A percentile compares a stretch with the other conserved stretches of the same genome.
phyloP scores from a whole-genome alignment of 352 stramenopile genomes.

The Blastocystis sp. region DNA sequence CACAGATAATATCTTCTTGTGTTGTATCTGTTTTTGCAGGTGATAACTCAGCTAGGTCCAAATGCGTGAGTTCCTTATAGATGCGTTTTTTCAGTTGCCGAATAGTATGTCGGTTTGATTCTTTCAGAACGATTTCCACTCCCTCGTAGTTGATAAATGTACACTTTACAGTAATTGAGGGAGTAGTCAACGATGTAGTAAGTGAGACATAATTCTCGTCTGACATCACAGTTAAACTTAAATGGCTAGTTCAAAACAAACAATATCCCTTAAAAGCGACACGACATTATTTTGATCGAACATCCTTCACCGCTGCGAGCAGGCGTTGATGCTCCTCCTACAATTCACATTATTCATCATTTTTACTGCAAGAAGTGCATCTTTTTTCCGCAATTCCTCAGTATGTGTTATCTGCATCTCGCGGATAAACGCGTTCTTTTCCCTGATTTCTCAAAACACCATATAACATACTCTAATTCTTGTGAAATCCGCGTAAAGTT shows the following conservation, averaged over 20 bases:
- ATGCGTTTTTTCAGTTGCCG: slow-evolving; percentile 19
- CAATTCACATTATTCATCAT: not conserved
- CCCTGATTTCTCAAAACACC: not conserved
- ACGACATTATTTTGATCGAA: not conserved
- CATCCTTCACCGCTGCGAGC: not conserved
- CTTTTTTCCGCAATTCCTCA: not conserved
- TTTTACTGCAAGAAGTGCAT: not conserved
- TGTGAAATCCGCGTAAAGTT: not conserved
- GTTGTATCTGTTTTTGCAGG: not conserved
- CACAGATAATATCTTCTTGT: slow-evolving; percentile 1
- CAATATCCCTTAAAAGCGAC: not conserved
- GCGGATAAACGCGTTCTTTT: not conserved
- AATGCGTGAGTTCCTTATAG: not conserved
- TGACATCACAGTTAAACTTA: not conserved
- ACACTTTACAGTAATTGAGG: not conserved
- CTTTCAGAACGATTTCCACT: not conserved
- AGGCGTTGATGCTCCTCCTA: not conserved
- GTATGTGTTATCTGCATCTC: not conserved
- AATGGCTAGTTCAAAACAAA: not conserved
- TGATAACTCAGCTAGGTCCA: not conserved
- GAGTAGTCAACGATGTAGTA: slow-evolving; percentile 4
- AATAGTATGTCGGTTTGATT: not conserved
- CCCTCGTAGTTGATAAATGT: slow-evolving; percentile 18
- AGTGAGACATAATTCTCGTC: not conserved
- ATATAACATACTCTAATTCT: not conserved